These are phyloP conservation scores for Trametes punicea DNA, from an alignment of 768 basidiomycete genomes.

Conservation along the genomic window DNA sequence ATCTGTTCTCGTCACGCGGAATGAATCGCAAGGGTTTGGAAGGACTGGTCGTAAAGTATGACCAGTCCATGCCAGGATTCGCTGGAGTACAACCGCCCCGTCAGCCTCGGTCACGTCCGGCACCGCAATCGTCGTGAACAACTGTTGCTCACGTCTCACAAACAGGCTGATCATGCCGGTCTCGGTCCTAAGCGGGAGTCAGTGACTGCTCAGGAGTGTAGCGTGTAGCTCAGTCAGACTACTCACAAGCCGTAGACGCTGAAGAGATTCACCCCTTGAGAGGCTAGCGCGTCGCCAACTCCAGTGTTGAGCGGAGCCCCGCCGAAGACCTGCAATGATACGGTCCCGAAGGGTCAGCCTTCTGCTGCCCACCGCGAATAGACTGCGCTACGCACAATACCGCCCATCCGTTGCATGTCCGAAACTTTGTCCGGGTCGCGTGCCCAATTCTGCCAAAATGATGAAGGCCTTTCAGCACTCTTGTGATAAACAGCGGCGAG, in stretches of 20 bases:
- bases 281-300: slow-evolving; percentile 33
- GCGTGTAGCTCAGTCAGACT: background rate
- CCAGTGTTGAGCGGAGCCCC: slow-evolving; percentile 38
- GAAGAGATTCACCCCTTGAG: slow-evolving; percentile 32
- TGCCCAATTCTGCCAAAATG: slow-evolving; percentile 15
- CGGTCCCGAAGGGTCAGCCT: background rate
- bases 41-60: background rate
- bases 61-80: slow-evolving; percentile 7
- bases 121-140: too few relatives aligned
- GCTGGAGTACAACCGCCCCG: background rate
- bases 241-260: slow-evolving; percentile 39
- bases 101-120: background rate
- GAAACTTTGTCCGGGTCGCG: slow-evolving; percentile 19
- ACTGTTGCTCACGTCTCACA: background rate
- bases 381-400: background rate
- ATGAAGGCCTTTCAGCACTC: background rate
- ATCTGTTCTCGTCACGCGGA: background rate
- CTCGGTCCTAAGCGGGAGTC: slow-evolving; percentile 6
- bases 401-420: slow-evolving; percentile 9
- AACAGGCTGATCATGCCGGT: background rate
- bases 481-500: background rate
- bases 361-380: background rate
- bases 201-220: background rate
- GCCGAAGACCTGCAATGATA: slow-evolving; percentile 30
- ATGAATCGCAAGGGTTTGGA: background rate